These are phyloP conservation scores for Entonaema liquescens DNA, from an alignment of 495 filamentous ascomycete genomes.

Conservation along the genomic window DNA sequence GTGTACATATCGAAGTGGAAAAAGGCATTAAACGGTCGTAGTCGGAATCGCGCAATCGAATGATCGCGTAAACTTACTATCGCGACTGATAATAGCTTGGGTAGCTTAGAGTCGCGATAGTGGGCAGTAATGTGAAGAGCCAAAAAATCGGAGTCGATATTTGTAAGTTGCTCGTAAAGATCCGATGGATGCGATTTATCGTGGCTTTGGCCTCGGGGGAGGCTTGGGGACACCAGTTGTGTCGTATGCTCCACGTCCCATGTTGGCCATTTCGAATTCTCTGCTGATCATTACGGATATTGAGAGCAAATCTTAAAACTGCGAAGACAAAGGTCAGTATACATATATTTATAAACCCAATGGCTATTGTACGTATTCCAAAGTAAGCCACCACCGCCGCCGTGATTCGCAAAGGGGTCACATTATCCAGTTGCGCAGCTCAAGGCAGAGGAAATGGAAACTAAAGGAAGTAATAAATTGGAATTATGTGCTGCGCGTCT, in stretches of 20 bases:
- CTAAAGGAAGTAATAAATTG: constrained; percentile 18
- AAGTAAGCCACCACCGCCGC: constrained; percentile 32
- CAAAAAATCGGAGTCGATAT: background rate
- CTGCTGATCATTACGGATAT: constrained; percentile 56
- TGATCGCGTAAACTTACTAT: constrained; percentile 14
- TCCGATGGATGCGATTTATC: constrained; percentile 42
- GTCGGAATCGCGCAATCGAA: constrained; percentile 20
- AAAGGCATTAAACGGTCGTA: constrained; percentile 38
- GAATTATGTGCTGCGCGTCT: constrained; percentile 44
- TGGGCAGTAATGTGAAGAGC: background rate
- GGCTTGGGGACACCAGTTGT: constrained; percentile 65
- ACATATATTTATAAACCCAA: constrained; percentile 12
- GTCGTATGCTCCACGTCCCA: constrained; percentile 66
- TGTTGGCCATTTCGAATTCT: constrained; percentile 58
- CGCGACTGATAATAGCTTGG: background rate
- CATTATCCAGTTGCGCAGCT: constrained; percentile 22
- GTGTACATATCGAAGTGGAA: constrained; percentile 38
- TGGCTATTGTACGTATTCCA: constrained; percentile 42
- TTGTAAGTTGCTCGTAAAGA: constrained; percentile 20
- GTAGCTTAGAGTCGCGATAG: background rate
- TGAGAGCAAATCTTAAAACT: constrained; percentile 8
- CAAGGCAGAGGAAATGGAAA: constrained; percentile 38
- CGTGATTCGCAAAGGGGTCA: constrained; percentile 31
- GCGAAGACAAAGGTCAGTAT: background rate
- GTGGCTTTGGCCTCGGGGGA: constrained; percentile 61